Evolutionary conservation across 2,329 filamentous ascomycete species (phyloP), one percentile per base, ranked within the genome.

Genomic region (Neoscytalidium dimidiatum): DNA sequence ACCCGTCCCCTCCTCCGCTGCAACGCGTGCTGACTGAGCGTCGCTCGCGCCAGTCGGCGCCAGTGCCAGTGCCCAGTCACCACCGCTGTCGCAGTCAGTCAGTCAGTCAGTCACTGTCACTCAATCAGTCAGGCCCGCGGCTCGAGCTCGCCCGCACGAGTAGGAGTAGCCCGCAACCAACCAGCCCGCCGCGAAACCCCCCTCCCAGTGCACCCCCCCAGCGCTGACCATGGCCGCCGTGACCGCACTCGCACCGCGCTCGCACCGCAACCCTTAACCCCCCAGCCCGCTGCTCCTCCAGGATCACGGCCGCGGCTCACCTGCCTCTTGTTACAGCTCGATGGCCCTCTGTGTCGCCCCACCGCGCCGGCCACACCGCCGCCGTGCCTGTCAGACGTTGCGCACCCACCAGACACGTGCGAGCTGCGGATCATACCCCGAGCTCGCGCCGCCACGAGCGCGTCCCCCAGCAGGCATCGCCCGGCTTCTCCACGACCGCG

Each of bases 391-490:
- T 46, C 56, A 60, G 38, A 58, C 38, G 56, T 46, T 61, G 57
- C 57, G n/a, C 41, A 23, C 57, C 41, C 57, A 41, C 43, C 56
- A 38, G 17, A 57, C 62, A 64, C 62, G 62, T 64, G 62, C 62
- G 26, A 19, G 49, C 51, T 58, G 62, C 62, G 62, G 62, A 64
- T 64, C 62, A 64, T 48, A 64, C 38, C 38, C 62, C 62, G 62
- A 64, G 52, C 58, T 35, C 61, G 28, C 49, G 49, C 49, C 61
- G 35, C 35, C 61, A 53, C 61, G 61, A 63, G 62, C 19, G 38
- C 33, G 41, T 7, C 26, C 26, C 31, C 63, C 56, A 48, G 63
- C 63, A 60, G 63, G 63, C 63, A 65, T 57, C 51, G 52, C 62
- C 62, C 41, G 41, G 49, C 51, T 58, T 46, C 53, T 61, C 53